Percentiles rank a stretch among this genome's conserved stretches.
phyloP scores from a whole-genome alignment of 306 rosid genomes.

The Rubus idaeus region DNA sequence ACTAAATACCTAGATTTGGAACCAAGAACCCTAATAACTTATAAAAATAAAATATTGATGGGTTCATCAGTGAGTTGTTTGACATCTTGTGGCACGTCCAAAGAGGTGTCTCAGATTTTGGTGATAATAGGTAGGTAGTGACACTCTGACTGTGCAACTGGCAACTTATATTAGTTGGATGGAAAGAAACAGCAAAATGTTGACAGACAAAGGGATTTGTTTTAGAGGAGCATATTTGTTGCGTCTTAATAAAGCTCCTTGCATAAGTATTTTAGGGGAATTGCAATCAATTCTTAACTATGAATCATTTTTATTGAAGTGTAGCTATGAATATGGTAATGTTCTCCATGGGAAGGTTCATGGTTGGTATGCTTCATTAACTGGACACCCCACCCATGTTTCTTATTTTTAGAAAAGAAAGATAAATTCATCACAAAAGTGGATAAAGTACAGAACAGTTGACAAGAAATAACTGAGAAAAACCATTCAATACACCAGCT shows the following conservation, averaged over 20 bases:
- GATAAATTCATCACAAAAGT: background rate
- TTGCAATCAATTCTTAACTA: background rate
- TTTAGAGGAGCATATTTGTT: background rate
- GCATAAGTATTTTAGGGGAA: background rate
- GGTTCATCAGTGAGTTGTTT: background rate
- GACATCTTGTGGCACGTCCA: background rate
- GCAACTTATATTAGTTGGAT: background rate
- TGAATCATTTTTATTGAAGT: background rate
- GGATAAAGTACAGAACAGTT: background rate
- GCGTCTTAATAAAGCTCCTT: background rate
- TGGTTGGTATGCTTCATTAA: background rate
- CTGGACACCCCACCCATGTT: background rate
- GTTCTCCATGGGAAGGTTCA: background rate
- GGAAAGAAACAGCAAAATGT: background rate
- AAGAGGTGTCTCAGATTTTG: background rate
- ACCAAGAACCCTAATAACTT: background rate
- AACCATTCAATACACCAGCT: background rate
- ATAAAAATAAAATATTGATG: background rate
- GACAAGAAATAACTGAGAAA: background rate
- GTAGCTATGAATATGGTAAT: background rate
- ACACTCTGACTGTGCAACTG: background rate
- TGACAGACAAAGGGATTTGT: background rate
- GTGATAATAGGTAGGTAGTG: background rate
- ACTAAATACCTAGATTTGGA: background rate
- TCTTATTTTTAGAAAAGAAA: background rate